phyloP scores from a whole-genome alignment of 305 asterid species.

The Solanum chacoense region DNA sequence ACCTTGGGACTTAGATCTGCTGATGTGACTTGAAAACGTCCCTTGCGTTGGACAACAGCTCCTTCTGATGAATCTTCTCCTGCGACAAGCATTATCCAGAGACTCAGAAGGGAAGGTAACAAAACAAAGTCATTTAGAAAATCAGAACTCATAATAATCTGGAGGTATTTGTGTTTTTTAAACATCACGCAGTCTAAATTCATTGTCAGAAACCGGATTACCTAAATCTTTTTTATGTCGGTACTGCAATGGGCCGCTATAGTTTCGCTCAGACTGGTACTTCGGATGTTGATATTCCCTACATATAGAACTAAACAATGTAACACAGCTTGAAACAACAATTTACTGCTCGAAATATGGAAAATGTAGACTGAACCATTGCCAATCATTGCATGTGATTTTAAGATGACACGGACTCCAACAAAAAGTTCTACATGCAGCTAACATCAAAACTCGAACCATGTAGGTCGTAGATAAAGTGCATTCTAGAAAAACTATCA shows the following conservation, averaged over 20 bases:
- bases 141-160: not conserved
- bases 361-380: not conserved
- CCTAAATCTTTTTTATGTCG: constrained; percentile 61
- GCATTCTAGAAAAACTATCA: not conserved
- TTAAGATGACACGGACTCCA: not conserved
- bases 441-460: not conserved
- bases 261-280: constrained; percentile 44
- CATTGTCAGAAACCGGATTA: constrained; percentile 4
- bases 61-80: constrained; percentile 78
- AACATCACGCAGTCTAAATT: not conserved
- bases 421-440: not conserved
- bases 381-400: not conserved
- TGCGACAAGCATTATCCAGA: constrained; percentile 14
- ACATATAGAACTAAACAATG: constrained; percentile 11
- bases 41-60: constrained; percentile 73
- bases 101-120: not conserved
- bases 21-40: constrained; percentile 94
- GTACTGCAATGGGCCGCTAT: constrained; percentile 83
- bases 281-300: constrained; percentile 63
- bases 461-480: not conserved
- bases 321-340: not conserved
- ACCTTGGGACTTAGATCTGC: constrained; percentile 77
- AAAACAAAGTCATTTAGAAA: not conserved
- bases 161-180: not conserved
- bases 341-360: not conserved